Evolutionary conservation across 306 rosid genomes (phyloP), one percentile per base, ranked within the genome.

Genomic region (Lathyrus sativus): DNA sequence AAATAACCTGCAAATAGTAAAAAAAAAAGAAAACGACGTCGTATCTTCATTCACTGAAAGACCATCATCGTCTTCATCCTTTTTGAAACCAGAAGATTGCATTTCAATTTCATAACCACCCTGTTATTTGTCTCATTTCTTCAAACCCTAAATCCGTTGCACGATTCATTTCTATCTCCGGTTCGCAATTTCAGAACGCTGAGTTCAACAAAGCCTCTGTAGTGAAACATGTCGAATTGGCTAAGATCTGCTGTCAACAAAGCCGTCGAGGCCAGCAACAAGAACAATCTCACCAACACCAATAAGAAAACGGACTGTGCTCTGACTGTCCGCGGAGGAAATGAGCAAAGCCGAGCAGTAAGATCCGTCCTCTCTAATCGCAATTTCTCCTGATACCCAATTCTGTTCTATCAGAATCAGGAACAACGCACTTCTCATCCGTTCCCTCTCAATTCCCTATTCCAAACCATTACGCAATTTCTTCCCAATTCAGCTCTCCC

Each of bases 201-300:
- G 33, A 56, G 9, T 46, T 41, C 35, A 53, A 31, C 45, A 5
- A 49, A 67, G 37, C 22, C 33, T 11, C 42, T 24, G 55, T 6
- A 65, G 2, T 44, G 55, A 39, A 39, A 70, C 48, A 83, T 81
- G 82, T 84, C 87, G 83, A 86, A 96, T 64, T 92, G 99, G 97
- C 79, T 93, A 65, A 90, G 90, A 86, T 88, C 96, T 71, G 99
- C 99, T 11, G 84, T 93, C 75, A 93, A 55, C 87, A 93, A 90
- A 75, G 99, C 97, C 2, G 99, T 88, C 65, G 97, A 90, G 90
- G 97, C 65, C 4, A 95, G 99, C 37, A 90, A 93, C 78, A 93
- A 81, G 46, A 88, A 84, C n/a, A n/a, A n/a, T n/a, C n/a, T n/a
- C n/a, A n/a, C n/a, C n/a, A n/a, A n/a, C n/a, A n/a, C n/a, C n/a